Evolutionary conservation across 805 yeast genomes (phyloP).

Genomic region (Hagleromyces aurorensis): DNA sequence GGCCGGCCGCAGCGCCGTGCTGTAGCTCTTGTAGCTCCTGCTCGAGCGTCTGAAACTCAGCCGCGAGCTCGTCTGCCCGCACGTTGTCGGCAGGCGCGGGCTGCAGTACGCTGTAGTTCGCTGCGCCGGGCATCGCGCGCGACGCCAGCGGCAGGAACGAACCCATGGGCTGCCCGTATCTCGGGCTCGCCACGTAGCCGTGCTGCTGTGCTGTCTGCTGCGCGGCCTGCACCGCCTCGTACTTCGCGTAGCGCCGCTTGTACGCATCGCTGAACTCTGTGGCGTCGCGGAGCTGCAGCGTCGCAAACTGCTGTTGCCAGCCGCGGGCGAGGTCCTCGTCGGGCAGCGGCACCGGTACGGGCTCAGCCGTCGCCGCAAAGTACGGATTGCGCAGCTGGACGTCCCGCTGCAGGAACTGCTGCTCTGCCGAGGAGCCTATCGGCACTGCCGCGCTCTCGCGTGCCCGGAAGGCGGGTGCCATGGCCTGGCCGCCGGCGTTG

Average conservation of each 20-base stretch:
- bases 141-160: conserved; percentile 1
- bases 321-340: conserved; percentile 1
- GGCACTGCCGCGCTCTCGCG: conserved; percentile 1
- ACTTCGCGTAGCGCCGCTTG: conserved; percentile 20
- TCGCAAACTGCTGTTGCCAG: conserved; percentile 23
- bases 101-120: too few species aligned
- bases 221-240: conserved; percentile 11
- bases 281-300: conserved; percentile 25
- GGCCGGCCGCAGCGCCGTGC: conserved; percentile 1
- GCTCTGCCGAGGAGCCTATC: conserved; percentile 2
- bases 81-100: not conserved
- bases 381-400: not conserved
- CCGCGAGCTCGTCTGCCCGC: conserved; percentile 6
- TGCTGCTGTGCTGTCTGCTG: conserved; percentile 6
- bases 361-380: conserved; percentile 1
- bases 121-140: too few species aligned
- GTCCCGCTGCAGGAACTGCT: conserved; percentile 2
- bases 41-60: conserved; percentile 21
- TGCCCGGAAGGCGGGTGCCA: conserved; percentile 2
- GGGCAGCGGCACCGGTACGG: conserved; percentile 2
- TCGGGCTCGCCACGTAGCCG: conserved; percentile 2
- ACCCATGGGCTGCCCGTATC: conserved; percentile 3
- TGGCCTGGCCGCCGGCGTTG: conserved; percentile 4
- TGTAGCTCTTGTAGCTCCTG: conserved; percentile 11
- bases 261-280: conserved; percentile 25